Conservation (phyloP, 2,329 filamentous ascomycete genomes). For the Nemania sp. region DNA sequence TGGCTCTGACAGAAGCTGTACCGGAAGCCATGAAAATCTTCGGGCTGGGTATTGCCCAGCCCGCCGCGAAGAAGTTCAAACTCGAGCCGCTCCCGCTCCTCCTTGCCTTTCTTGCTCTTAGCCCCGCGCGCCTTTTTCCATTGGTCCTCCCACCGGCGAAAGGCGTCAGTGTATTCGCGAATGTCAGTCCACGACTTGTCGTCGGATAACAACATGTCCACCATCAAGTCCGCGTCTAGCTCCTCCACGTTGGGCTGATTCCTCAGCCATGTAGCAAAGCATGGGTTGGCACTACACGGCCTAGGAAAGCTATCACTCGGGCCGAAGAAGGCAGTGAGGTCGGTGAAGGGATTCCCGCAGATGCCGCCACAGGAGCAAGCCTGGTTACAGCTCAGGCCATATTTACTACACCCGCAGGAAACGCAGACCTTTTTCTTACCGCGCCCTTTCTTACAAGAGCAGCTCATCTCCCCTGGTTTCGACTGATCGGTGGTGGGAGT, state of each 20-base stretch:
- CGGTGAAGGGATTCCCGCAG: slow-evolving; percentile 41
- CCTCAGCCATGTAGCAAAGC: slow-evolving; percentile 41
- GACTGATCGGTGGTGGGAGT: slow-evolving; percentile 34
- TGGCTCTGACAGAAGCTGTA: slow-evolving; percentile 41
- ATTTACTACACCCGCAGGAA: slow-evolving; percentile 40
- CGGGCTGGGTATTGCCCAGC: slow-evolving; percentile 37
- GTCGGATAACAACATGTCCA: slow-evolving; percentile 41
- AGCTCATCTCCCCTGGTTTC: slow-evolving; percentile 34
- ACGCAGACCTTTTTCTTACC: slow-evolving; percentile 41
- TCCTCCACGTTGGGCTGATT: slow-evolving; percentile 42
- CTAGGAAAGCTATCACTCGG: slow-evolving; percentile 35
- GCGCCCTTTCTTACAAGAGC: slow-evolving; percentile 41
- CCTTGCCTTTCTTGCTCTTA: slow-evolving; percentile 38
- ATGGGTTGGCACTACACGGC: slow-evolving; percentile 39
- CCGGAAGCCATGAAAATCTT: slow-evolving; percentile 39
- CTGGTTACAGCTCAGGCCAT: slow-evolving; percentile 36
- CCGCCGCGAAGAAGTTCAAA: slow-evolving; percentile 41
- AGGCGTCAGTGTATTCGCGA: slow-evolving; percentile 33
- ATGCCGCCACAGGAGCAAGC: slow-evolving; percentile 37
- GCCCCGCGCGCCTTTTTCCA: slow-evolving; percentile 38
- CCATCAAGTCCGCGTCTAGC: slow-evolving; percentile 40
- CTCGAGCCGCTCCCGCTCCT: slow-evolving; percentile 40
- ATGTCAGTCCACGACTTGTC: slow-evolving; percentile 40
- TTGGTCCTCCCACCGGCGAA: slow-evolving; percentile 38
- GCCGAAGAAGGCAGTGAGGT: slow-evolving; percentile 41